Conservation (phyloP, 495 filamentous ascomycete genomes). For the Cetradonia linearis region DNA sequence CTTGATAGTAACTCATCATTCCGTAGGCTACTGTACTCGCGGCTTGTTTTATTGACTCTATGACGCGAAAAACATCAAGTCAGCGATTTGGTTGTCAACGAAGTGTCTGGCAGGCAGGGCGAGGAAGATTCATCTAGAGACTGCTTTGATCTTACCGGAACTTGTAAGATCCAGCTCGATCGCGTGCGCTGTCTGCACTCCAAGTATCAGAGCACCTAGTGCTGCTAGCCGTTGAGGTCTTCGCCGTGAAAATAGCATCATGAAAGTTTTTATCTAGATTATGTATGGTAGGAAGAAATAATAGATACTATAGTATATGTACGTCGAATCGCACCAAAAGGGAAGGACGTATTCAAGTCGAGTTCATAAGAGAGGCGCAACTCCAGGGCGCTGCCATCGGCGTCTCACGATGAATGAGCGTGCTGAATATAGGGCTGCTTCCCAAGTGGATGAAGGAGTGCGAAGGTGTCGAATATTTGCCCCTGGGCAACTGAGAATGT, state of each 20-base stretch:
- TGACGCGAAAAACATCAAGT: neutral
- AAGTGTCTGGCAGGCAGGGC: neutral
- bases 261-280: conserved; percentile 1
- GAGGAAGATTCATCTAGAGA: neutral
- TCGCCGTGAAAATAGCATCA: conserved; percentile 14
- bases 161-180: conserved; percentile 20
- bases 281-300: neutral
- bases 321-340: conserved; percentile 3
- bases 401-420: conserved; percentile 5
- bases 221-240: conserved; percentile 11
- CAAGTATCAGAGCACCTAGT: conserved; percentile 15
- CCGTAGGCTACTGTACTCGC: conserved; percentile 49
- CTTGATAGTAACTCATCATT: conserved; percentile 61
- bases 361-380: neutral
- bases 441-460: neutral
- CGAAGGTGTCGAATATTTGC: neutral
- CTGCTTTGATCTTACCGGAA: conserved; percentile 18
- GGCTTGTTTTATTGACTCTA: conserved; percentile 57
- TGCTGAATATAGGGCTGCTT: neutral
- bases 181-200: conserved; percentile 14
- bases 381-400: conserved; percentile 22
- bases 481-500: neutral
- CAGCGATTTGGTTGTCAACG: neutral
- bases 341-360: neutral
- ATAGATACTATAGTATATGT: conserved; percentile 5